Evolutionary conservation across 2,329 filamentous ascomycete genomes (phyloP).

Genomic region (Neurospora sp.): DNA sequence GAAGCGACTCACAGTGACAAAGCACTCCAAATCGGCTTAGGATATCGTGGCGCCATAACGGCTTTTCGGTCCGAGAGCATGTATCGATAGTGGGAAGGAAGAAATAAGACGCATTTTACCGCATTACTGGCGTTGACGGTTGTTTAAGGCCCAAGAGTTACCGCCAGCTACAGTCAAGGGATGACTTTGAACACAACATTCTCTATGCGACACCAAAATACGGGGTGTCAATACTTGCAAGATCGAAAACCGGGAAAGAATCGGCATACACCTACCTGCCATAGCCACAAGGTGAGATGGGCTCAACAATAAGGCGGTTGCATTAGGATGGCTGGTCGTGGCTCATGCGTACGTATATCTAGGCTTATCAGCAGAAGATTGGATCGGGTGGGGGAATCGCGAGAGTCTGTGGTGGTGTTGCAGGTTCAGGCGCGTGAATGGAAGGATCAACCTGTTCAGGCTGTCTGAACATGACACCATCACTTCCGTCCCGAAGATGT

Average conservation of each 20-base stretch:
- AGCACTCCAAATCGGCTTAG: slow-evolving; percentile 24
- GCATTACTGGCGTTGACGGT: background rate
- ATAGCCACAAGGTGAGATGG: background rate
- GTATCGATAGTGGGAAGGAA: background rate
- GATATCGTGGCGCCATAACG: background rate
- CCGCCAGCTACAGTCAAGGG: background rate
- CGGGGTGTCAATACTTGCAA: background rate
- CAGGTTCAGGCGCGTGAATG: background rate
- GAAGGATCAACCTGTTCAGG: no score
- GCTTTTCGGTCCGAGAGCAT: background rate
- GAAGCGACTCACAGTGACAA: slow-evolving; percentile 48
- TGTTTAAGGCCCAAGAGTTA: background rate
- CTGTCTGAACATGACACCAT: background rate
- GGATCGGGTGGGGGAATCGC: background rate
- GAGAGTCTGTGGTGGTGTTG: background rate
- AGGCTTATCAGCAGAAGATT: background rate
- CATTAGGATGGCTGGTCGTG: background rate
- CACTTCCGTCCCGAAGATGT: background rate
- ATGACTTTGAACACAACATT: background rate
- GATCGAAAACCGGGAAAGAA: background rate
- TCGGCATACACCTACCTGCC: background rate
- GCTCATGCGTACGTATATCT: background rate
- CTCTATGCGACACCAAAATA: background rate
- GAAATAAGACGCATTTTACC: background rate
- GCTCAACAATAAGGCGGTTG: background rate